Percentiles rank a stretch among this genome's conserved stretches.
Conservation (phyloP, 176 grass and related monocot genomes). For the Saccharum spontaneum region DNA sequence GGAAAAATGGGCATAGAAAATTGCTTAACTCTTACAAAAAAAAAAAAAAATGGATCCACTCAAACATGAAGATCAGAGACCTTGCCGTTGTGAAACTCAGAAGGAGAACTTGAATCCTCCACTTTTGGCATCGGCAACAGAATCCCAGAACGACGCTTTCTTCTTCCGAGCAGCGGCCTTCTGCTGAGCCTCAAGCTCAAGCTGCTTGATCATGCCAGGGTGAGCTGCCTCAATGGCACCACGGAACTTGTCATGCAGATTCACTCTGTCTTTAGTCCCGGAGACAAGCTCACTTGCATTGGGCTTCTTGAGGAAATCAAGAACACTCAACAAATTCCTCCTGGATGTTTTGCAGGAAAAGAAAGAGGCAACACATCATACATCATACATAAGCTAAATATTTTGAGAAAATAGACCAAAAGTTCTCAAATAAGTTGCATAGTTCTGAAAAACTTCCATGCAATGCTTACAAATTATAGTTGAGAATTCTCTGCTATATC, state of each 20-base stretch:
- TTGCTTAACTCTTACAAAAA: neutral
- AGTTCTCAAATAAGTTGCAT: neutral
- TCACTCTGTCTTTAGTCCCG: conserved; percentile 79
- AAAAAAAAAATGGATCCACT: neutral
- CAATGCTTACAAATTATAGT: neutral
- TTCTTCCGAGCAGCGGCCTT: conserved; percentile 67
- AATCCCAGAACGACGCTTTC: conserved; percentile 79
- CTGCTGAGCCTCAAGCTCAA: conserved; percentile 62
- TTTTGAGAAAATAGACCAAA: neutral
- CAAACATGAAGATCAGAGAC: neutral
- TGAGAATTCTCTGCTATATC: neutral
- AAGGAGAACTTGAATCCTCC: conserved; percentile 95
- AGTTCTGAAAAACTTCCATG: neutral
- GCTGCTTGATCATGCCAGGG: conserved; percentile 63
- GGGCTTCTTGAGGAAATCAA: conserved; percentile 82
- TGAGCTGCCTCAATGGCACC: conserved; percentile 58
- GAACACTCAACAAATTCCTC: conserved; percentile 91
- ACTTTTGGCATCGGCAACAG: conserved; percentile 54
- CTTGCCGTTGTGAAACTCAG: conserved; percentile 30
- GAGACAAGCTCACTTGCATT: conserved; percentile 89
- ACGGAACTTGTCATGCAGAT: conserved; percentile 77
- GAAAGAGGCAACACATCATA: neutral
- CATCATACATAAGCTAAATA: neutral
- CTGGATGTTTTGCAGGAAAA: conserved; percentile 39
- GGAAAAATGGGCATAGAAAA: conserved; percentile 3